Conservation (phyloP, 805 yeast genomes). For the Candida endomychidarum region DNA sequence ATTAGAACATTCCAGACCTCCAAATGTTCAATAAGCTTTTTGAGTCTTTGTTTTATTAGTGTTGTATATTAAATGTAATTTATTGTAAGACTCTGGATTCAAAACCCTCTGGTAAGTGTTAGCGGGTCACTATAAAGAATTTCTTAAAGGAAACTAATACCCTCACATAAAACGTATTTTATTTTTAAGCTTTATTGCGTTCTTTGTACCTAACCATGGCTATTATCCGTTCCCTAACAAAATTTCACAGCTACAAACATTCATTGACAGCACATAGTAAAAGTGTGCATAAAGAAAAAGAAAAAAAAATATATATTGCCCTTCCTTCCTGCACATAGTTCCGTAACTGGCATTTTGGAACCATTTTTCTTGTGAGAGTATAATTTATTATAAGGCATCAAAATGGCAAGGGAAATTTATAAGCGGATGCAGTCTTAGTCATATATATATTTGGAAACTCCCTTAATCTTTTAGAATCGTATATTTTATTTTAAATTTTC, state of each 20-base stretch:
- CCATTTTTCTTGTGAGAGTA: background rate
- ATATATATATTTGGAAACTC: too few relatives aligned
- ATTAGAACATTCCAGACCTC: slow-evolving; percentile 1
- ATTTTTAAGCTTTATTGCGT: background rate
- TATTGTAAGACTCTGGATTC: background rate
- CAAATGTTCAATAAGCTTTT: slow-evolving; percentile 1
- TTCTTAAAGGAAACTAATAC: slow-evolving; percentile 2
- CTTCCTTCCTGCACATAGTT: slow-evolving; percentile 3
- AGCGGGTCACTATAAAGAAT: background rate
- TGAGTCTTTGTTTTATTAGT: background rate
- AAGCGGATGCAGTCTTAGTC: background rate
- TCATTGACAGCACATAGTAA: too few relatives aligned
- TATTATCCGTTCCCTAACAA: background rate
- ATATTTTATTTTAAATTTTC: too few relatives aligned
- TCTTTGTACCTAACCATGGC: background rate
- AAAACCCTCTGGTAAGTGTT: background rate
- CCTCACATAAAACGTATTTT: background rate
- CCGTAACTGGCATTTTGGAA: slow-evolving; percentile 3
- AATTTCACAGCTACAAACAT: slow-evolving; percentile 2
- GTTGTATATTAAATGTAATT: slow-evolving; percentile 9
- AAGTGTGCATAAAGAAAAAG: slow-evolving; percentile 3
- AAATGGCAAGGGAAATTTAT: slow-evolving; percentile 1
- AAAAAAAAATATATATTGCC: slow-evolving; percentile 4
- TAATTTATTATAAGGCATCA: slow-evolving; percentile 4
- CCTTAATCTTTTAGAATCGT: too few relatives aligned